Evolutionary conservation across 441 rosid genomes (phyloP), one percentile per base, ranked within the genome.

Genomic region (Melastoma candidum): DNA sequence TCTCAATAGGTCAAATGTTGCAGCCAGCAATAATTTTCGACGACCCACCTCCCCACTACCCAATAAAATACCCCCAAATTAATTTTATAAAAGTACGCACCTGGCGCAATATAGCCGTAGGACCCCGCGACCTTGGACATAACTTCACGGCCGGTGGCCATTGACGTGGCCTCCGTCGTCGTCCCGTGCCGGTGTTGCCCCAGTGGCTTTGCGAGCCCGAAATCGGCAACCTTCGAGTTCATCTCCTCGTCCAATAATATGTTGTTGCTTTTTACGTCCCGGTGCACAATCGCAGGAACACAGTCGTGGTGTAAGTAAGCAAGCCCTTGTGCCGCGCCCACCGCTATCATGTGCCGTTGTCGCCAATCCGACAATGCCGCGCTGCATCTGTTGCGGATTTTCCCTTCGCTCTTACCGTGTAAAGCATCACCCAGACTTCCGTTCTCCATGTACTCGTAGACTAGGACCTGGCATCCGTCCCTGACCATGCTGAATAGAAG

Each of bases 71-170:
- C 22, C 22, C 22, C 22, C 22, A 17, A 17, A 17, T 17, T 17
- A 17, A 17, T 17, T 17, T 17, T 17, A 17, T 17, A 12, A 46
- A 48, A 12, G 6, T 25, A 49, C 75, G 62, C 5, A 83, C 96
- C 96, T 3, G 96, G 96, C 25, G 96, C 96, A 51, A 84, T 84
- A 58, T 87, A 84, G 55, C 96, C 96, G 51, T 67, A 77, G 44
- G 93, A 74, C 8, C 93, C 96, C 14, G 81, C 86, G 1, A 87
- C 60, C 44, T 73, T 71, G 0, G 87, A 82, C 84, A 70, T 78
- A 7, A 53, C 54, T 13, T 53, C 62, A 11, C 65, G 75, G 46
- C 47, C 51, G 5, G 48, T 61, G 1, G 36, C 7, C 13, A 47
- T 66, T 1, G 60, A 0, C 25, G 0, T 53, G 46, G 56, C 63